Evolutionary conservation across 129 eudicot species (phyloP), one percentile per base, ranked within the genome.

Genomic region (Cynara cardunculus): DNA sequence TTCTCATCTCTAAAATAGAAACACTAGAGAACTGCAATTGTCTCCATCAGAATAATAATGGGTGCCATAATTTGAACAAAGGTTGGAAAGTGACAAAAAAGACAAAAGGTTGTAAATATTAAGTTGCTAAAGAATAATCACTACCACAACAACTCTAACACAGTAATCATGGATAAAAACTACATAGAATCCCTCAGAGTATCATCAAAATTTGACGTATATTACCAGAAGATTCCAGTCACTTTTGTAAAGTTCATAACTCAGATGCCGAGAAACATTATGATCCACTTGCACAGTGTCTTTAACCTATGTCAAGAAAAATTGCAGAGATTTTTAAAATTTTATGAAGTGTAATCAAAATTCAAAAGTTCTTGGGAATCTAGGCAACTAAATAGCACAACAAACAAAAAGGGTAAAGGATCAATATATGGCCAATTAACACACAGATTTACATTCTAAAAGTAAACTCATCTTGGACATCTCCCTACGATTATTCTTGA

Each of bases 151-250:
- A 66, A 2, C 53, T 79, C 26, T 24, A 28, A 24, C 37, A 74
- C 18, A 21, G 14, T 28, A 24, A 66, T 25, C 80, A 74, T 5
- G 25, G 31, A 27, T 66, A 35, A 74, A 66, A 66, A 53, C 73
- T 65, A 28, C 66, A 69, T 26, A 69, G 35, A 76, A 83, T 39
- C 66, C 34, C 8, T 31, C 13, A 30, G 41, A 69, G n/a, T 31
- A 49, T 18, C 46, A 44, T 16, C 22, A 35, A 10, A 35, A 59
- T 12, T 7, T 22, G 31, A 62, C 41, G 78, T 19, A 76, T 28
- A 25, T 74, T 85, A 94, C 99, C 96, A 94, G 80, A 80, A 94
- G 97, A 91, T 92, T 87, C 97, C 97, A 92, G 78, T 94, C 99
- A 13, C 75, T 83, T 61, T 56, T 75, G 80, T 62, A 41, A 78